Evolutionary conservation across 2,329 filamentous ascomycete genomes (phyloP).

Genomic region (Phialophora verrucosa): DNA sequence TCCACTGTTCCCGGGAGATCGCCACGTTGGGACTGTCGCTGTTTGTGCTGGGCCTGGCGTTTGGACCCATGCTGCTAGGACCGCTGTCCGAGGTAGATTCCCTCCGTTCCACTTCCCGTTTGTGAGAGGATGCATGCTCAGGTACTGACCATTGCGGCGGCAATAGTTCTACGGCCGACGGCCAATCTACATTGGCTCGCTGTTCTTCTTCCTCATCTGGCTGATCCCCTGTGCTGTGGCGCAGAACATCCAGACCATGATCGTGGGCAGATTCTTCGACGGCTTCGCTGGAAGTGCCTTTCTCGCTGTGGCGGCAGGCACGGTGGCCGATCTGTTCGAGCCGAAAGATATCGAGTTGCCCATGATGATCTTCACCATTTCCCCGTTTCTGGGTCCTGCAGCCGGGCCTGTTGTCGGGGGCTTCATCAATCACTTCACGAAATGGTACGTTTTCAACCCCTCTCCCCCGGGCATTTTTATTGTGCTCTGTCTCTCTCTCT

Average conservation of each 20-base stretch:
- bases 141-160: not conserved
- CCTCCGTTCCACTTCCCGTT: not conserved
- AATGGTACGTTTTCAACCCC: constrained; percentile 47
- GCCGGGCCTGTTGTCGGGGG: constrained; percentile 35
- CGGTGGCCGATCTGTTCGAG: constrained; percentile 74
- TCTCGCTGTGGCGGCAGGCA: constrained; percentile 71
- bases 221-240: constrained; percentile 83
- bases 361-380: constrained; percentile 74
- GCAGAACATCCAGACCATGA: constrained; percentile 76
- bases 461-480: too few relatives aligned
- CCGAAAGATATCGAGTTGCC: constrained; percentile 69
- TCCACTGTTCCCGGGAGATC: constrained; percentile 53
- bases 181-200: constrained; percentile 78
- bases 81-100: constrained; percentile 40
- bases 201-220: constrained; percentile 76
- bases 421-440: constrained; percentile 71
- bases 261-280: constrained; percentile 76
- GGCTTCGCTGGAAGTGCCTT: constrained; percentile 62
- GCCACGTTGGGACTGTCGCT: constrained; percentile 56
- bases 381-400: constrained; percentile 65
- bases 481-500: too few relatives aligned
- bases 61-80: constrained; percentile 63
- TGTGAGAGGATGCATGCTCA: not conserved
- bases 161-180: constrained; percentile 78
- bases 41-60: constrained; percentile 59